Percentiles rank a stretch among this genome's conserved stretches.
Evolutionary conservation across 805 yeast species (phyloP).

Genomic region (Nakazawaea populi): DNA sequence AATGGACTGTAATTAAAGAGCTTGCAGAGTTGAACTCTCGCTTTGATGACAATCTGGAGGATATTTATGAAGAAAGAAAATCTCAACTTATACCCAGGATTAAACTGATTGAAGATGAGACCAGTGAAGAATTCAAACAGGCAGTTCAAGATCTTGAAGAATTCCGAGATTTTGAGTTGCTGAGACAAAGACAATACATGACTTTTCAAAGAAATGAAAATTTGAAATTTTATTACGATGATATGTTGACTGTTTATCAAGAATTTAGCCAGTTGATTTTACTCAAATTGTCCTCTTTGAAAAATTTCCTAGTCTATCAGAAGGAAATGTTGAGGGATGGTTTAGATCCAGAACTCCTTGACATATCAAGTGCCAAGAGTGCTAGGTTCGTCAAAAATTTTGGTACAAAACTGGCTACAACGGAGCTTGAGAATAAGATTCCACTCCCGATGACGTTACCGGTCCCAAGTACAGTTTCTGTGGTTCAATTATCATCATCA

Average conservation of each 20-base stretch:
- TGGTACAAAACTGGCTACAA: neutral
- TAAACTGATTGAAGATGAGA: neutral
- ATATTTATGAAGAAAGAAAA: neutral
- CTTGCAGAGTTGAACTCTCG: neutral
- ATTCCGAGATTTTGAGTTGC: conserved; percentile 2
- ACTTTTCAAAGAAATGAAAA: conserved; percentile 4
- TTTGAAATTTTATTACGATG: conserved; percentile 3
- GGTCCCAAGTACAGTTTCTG: too few species aligned
- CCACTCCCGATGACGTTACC: too few species aligned
- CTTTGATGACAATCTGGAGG: neutral
- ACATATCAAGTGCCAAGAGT: neutral
- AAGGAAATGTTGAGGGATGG: conserved; percentile 1
- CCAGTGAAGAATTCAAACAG: neutral
- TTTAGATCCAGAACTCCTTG: conserved; percentile 1
- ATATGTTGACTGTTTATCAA: neutral
- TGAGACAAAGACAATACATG: neutral
- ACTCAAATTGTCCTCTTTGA: conserved; percentile 3
- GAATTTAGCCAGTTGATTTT: neutral
- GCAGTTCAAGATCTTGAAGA: conserved; percentile 2
- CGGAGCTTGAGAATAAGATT: too few species aligned
- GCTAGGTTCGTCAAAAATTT: conserved; percentile 1
- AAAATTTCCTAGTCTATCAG: conserved; percentile 1
- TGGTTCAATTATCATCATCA: neutral
- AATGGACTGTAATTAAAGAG: neutral
- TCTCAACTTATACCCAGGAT: neutral